Percentiles rank a stretch among this genome's conserved stretches.
Conservation (phyloP, 306 rosid species). For the Amphicarpaea edgeworthii region DNA sequence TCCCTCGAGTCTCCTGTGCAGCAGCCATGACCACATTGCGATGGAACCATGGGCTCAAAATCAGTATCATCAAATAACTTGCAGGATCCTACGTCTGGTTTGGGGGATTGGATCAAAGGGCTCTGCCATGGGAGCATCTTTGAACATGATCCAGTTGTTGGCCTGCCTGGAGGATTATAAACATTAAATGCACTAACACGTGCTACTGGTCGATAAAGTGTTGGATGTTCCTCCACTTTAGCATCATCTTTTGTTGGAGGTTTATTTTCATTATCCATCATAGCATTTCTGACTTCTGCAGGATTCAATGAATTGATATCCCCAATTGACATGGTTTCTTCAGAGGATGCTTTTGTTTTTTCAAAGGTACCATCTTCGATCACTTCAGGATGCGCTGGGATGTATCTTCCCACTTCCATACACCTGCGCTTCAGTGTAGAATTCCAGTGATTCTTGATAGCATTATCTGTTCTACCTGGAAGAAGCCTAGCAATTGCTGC, state of each 20-base stretch:
- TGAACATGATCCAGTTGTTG: constrained; percentile 42
- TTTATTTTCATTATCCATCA: constrained; percentile 42
- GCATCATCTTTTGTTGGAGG: constrained; percentile 44
- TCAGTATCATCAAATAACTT: constrained; percentile 54
- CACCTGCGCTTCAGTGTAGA: constrained; percentile 76
- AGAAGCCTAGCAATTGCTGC: constrained; percentile 82
- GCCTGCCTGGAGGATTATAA: constrained; percentile 55
- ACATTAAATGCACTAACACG: constrained; percentile 69
- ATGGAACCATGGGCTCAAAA: constrained; percentile 63
- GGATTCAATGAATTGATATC: constrained; percentile 52
- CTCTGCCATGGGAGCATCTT: constrained; percentile 52
- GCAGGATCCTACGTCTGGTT: constrained; percentile 48
- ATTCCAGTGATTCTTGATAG: constrained; percentile 86
- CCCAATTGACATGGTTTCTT: constrained; percentile 65
- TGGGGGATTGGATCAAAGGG: constrained; percentile 59
- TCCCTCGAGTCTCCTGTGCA: constrained; percentile 47
- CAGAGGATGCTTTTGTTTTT: constrained; percentile 72
- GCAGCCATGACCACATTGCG: constrained; percentile 71
- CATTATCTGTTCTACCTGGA: constrained; percentile 84
- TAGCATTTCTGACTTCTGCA: constrained; percentile 48
- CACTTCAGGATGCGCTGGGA: constrained; percentile 33
- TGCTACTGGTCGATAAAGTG: constrained; percentile 60
- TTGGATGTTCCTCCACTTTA: constrained; percentile 48
- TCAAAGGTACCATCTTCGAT: constrained; percentile 54
- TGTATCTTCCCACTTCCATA: constrained; percentile 48